Conservation (phyloP, 2,329 filamentous ascomycete species). For the Diaporthe sp. region DNA sequence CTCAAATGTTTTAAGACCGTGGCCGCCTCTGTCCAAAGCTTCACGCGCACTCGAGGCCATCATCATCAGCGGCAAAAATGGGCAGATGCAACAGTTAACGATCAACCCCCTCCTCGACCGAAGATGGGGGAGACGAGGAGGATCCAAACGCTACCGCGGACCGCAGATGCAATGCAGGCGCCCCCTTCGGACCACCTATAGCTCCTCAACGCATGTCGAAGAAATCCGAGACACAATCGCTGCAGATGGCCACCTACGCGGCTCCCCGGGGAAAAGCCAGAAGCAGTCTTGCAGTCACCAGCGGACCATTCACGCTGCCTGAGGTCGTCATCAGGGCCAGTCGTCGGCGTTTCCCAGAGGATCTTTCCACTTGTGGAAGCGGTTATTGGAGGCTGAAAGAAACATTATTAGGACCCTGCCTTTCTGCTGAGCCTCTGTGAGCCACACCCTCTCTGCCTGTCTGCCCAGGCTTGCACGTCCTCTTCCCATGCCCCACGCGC, state of each 20-base stretch:
- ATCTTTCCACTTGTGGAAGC: not conserved
- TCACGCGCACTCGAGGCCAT: not conserved
- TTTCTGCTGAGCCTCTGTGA: not conserved
- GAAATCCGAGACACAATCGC: not conserved
- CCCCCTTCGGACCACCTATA: not conserved
- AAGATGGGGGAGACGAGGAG: not conserved
- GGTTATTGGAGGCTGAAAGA: slow-evolving; percentile 14
- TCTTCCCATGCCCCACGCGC: not conserved
- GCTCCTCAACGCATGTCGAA: not conserved
- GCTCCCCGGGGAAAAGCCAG: not conserved
- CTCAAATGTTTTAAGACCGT: not conserved
- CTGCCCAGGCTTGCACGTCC: not conserved
- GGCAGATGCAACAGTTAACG: slow-evolving; percentile 11
- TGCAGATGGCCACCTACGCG: not conserved
- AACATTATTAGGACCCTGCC: not conserved
- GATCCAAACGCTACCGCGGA: slow-evolving; percentile 15
- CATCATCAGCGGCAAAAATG: slow-evolving; percentile 8
- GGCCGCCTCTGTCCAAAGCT: not conserved
- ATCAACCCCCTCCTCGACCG: slow-evolving; percentile 8
- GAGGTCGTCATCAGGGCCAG: not conserved
- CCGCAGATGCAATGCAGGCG: slow-evolving; percentile 27
- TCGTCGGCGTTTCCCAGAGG: not conserved
- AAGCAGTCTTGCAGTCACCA: not conserved
- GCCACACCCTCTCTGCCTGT: not conserved
- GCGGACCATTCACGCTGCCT: not conserved